phyloP scores from a whole-genome alignment of 306 rosid genomes.

The Casuarina glauca region DNA sequence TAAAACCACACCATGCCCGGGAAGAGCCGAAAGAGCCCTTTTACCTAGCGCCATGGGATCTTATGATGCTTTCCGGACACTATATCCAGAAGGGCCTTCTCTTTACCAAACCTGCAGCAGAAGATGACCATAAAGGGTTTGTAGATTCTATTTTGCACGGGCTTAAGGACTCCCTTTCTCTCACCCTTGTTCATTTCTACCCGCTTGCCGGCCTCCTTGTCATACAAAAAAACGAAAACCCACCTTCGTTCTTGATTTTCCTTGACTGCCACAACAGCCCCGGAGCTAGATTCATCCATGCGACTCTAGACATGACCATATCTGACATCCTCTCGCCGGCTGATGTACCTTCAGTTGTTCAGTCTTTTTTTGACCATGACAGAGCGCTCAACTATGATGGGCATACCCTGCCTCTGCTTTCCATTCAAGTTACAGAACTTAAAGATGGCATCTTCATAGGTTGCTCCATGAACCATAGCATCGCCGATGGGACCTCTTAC shows the following conservation, averaged over 20 bases:
- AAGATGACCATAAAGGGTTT: constrained; percentile 3
- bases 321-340: constrained; percentile 53
- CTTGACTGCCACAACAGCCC: constrained; percentile 44
- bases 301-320: constrained; percentile 39
- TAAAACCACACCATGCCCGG: no score
- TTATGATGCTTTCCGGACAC: constrained; percentile 42
- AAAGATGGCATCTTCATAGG: constrained; percentile 65
- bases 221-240: constrained; percentile 31
- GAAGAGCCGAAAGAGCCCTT: no score
- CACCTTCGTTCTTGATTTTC: constrained; percentile 30
- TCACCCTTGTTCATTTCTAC: constrained; percentile 53
- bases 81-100: constrained; percentile 73
- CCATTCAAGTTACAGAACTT: constrained; percentile 58
- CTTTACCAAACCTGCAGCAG: constrained; percentile 48
- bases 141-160: constrained; percentile 20
- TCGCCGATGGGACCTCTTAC: constrained; percentile 59
- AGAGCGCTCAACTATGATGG: constrained; percentile 61
- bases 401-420: constrained; percentile 49
- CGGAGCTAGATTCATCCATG: constrained; percentile 53
- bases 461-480: constrained; percentile 51
- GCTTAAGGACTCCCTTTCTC: constrained; percentile 51
- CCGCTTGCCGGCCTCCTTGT: constrained; percentile 57
- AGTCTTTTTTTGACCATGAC: constrained; percentile 58
- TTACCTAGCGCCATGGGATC: constrained; percentile 25
- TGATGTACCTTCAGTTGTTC: constrained; percentile 51